Percentiles rank a stretch among this genome's conserved stretches.
Conservation (phyloP, 805 yeast genomes). For the Maudiozyma pseudohumilis region DNA sequence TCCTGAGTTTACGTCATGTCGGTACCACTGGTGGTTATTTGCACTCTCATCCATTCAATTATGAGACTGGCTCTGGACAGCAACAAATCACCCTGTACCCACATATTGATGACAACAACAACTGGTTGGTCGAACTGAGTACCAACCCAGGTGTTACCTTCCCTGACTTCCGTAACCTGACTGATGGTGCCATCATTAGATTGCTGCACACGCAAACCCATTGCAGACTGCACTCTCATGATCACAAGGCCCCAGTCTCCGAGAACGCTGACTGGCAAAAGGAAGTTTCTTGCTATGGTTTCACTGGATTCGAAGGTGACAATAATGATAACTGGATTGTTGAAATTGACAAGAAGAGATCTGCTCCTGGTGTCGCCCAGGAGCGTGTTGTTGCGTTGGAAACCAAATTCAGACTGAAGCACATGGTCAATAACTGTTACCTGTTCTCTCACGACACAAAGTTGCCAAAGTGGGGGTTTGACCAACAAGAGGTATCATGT, state of each 20-base stretch:
- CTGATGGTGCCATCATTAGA: conserved; percentile 63
- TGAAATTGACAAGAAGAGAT: conserved; percentile 51
- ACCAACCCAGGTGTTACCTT: conserved; percentile 45
- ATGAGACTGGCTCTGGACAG: conserved; percentile 73
- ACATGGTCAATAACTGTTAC: conserved; percentile 71
- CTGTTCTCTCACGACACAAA: conserved; percentile 66
- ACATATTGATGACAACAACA: conserved; percentile 64
- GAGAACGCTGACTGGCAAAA: conserved; percentile 69
- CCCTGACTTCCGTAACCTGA: conserved; percentile 48
- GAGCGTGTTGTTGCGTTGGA: conserved; percentile 52
- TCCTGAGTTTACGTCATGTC: conserved; percentile 55
- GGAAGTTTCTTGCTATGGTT: conserved; percentile 72
- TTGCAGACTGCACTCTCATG: conserved; percentile 74
- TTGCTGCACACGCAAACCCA: conserved; percentile 48
- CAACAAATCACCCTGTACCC: conserved; percentile 78
- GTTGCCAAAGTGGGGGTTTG: conserved; percentile 76
- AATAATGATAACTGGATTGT: conserved; percentile 75
- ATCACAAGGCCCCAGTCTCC: conserved; percentile 68
- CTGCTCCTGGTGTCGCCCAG: conserved; percentile 44
- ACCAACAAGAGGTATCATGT: conserved; percentile 78
- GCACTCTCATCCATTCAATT: conserved; percentile 66
- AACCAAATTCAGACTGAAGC: conserved; percentile 63
- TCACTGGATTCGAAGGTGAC: conserved; percentile 68
- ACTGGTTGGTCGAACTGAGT: conserved; percentile 62
- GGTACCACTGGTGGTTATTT: conserved; percentile 71